A percentile compares a stretch with the other conserved stretches of the same genome.
These are phyloP conservation scores for Datisca glomerata DNA, from an alignment of 306 rosid genomes.

Conservation along the genomic window DNA sequence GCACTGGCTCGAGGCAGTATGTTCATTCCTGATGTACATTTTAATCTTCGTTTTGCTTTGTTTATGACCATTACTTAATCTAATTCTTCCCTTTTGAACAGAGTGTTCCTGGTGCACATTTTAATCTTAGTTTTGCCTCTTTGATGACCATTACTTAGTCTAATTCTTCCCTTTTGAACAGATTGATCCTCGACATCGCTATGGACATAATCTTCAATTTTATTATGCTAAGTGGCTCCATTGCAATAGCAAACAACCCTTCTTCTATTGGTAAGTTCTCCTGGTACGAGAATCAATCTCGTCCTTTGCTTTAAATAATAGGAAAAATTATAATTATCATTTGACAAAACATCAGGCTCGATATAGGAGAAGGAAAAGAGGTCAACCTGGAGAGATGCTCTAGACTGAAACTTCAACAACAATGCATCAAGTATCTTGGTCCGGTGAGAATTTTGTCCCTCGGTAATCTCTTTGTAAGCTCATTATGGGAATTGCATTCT, in stretches of 20 bases:
- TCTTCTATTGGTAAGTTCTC: constrained; percentile 87
- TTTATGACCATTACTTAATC: constrained; percentile 6
- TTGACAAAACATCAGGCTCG: constrained; percentile 80
- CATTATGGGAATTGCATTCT: too few species aligned
- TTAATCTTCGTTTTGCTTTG: constrained; percentile 5
- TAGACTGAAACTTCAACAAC: constrained; percentile 59
- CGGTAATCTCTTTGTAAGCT: constrained; percentile 1
- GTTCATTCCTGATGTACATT: constrained; percentile 13
- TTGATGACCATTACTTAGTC: constrained; percentile 5
- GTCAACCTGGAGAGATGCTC: constrained; percentile 38
- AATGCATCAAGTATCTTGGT: constrained; percentile 83
- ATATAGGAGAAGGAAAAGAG: constrained; percentile 78
- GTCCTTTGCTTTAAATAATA: too few species aligned
- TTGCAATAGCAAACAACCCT: constrained; percentile 65
- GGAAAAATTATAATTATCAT: too few species aligned
- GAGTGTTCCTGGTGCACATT: constrained; percentile 51
- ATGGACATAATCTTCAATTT: constrained; percentile 87
- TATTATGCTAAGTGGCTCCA: constrained; percentile 73
- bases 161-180: constrained; percentile 17
- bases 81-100: constrained; percentile 17
- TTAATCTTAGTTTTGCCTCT: constrained; percentile 8
- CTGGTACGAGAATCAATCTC: too few species aligned
- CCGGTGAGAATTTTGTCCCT: constrained; percentile 44
- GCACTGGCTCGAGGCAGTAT: constrained; percentile 95
- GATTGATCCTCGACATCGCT: constrained; percentile 97